These are phyloP conservation scores for Pholiota microspora DNA, from an alignment of 768 basidiomycete genomes.

Conservation along the genomic window DNA sequence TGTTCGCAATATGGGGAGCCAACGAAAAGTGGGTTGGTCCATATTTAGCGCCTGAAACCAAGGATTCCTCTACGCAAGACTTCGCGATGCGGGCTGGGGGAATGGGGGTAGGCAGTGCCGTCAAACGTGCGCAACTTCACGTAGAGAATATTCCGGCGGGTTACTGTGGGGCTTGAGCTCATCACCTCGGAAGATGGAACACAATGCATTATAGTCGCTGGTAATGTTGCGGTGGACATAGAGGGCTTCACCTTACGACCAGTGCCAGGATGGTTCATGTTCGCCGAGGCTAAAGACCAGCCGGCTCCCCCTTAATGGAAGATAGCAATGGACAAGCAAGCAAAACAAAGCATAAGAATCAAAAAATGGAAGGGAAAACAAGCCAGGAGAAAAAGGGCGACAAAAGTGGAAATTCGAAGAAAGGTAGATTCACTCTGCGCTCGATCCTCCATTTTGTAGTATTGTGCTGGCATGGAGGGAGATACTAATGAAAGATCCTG, in stretches of 20 bases:
- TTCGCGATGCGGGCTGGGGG: neutral
- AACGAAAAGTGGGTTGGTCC: conserved; percentile 10
- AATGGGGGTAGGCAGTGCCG: neutral
- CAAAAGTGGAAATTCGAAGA: too few relatives aligned
- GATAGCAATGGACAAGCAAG: neutral
- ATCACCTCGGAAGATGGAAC: neutral
- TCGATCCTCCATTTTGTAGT: neutral
- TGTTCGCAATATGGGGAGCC: conserved; percentile 15
- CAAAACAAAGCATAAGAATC: neutral
- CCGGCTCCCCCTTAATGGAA: neutral
- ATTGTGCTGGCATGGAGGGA: neutral
- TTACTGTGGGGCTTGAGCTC: neutral
- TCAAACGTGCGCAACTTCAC: neutral
- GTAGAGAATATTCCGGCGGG: neutral
- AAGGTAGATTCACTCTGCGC: neutral
- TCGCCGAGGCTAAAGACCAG: conserved; percentile 3
- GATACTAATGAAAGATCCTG: too few relatives aligned
- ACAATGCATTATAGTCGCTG: conserved; percentile 14
- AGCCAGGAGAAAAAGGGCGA: neutral
- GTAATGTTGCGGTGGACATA: conserved; percentile 7
- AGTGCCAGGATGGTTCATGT: conserved; percentile 16
- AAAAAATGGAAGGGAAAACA: neutral
- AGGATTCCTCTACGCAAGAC: neutral
- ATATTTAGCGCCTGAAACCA: neutral
- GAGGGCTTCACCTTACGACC: conserved; percentile 12